phyloP scores from a whole-genome alignment of 2,329 filamentous ascomycete genomes.

The Fusarium miscanthi region DNA sequence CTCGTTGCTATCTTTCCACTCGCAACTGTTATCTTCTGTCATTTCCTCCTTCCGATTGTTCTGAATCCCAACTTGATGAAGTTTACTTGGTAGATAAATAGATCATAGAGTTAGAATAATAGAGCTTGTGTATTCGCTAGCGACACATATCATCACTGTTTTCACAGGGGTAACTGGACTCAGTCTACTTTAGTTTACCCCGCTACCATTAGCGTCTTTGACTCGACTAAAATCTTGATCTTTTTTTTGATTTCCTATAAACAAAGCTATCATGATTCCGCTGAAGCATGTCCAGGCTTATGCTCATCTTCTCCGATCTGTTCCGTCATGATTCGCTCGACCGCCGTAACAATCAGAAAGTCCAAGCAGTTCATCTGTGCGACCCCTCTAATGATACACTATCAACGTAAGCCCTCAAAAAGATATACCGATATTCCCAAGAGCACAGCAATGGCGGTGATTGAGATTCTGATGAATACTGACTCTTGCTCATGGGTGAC shows the following conservation, averaged over 20 bases:
- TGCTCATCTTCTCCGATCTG: too few species aligned
- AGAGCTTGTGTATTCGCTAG: accelerated
- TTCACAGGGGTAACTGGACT: neutral
- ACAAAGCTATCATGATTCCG: too few species aligned
- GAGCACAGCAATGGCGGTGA: accelerated
- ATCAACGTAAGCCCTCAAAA: accelerated
- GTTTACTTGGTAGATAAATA: neutral
- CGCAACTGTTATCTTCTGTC: neutral
- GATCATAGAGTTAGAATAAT: neutral
- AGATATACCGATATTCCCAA: accelerated
- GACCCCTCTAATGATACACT: accelerated
- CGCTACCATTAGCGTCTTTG: accelerated
- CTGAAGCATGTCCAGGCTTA: too few species aligned
- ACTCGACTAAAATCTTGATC: too few species aligned
- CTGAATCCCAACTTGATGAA: neutral
- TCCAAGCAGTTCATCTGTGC: too few species aligned
- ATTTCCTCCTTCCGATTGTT: neutral
- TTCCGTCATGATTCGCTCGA: too few species aligned
- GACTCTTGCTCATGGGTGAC: accelerated
- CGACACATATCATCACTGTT: accelerated
- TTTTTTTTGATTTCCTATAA: too few species aligned
- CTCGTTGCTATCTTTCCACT: neutral
- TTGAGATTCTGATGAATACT: accelerated
- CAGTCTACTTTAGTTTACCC: too few species aligned
- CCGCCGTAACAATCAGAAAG: too few species aligned